A percentile compares a stretch with the other conserved stretches of the same genome.
phyloP scores from a whole-genome alignment of 1,139 yeast species.

The Yamadazyma songkhlaensis region DNA sequence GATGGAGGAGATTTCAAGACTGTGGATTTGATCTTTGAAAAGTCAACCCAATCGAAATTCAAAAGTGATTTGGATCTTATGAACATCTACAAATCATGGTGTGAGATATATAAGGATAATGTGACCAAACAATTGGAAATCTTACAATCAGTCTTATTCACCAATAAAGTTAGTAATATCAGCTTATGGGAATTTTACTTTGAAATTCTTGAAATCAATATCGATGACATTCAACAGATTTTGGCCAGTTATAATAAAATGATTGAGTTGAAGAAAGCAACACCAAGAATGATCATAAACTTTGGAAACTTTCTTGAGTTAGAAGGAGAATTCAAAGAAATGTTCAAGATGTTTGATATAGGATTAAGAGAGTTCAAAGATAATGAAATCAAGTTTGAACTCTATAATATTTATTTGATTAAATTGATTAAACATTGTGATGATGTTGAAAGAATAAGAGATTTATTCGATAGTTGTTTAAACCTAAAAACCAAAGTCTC shows the following conservation, averaged over 20 bases:
- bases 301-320: constrained; percentile 64
- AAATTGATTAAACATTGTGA: constrained; percentile 43
- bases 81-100: constrained; percentile 70
- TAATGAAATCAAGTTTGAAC: constrained; percentile 57
- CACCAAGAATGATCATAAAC: constrained; percentile 64
- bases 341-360: constrained; percentile 64
- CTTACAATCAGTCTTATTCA: constrained; percentile 46
- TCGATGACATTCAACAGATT: constrained; percentile 26
- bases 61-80: constrained; percentile 62
- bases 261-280: constrained; percentile 63
- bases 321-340: constrained; percentile 43
- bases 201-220: constrained; percentile 67
- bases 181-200: constrained; percentile 73
- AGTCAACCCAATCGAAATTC: constrained; percentile 72
- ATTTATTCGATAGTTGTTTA: constrained; percentile 62
- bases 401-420: constrained; percentile 69
- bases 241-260: constrained; percentile 53
- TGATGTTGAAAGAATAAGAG: constrained; percentile 60
- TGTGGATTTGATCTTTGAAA: constrained; percentile 61
- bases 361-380: constrained; percentile 61
- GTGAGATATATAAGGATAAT: constrained; percentile 51
- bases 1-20: constrained; percentile 52
- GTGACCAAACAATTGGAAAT: constrained; percentile 52
- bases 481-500: constrained; percentile 15
- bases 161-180: constrained; percentile 13